These are phyloP conservation scores for Gardenia jasminoides DNA, from an alignment of 257 asterid species.

Conservation along the genomic window DNA sequence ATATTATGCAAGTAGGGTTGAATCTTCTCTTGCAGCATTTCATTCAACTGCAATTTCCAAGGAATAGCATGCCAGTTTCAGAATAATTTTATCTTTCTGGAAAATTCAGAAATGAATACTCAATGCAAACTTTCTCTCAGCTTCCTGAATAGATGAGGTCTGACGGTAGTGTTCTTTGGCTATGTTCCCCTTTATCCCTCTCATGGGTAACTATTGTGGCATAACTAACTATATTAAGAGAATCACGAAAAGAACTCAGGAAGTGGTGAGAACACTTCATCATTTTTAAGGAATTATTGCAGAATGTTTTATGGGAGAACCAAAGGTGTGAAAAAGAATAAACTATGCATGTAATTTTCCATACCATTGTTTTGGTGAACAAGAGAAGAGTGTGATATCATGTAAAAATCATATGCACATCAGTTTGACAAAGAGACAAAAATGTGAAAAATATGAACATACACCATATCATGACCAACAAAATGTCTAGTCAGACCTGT, in stretches of 20 bases:
- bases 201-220: not conserved
- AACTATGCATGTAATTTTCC: too few species aligned
- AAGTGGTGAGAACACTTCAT: not conserved
- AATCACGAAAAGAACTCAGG: not conserved
- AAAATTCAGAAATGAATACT: constrained; percentile 5
- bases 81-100: not conserved
- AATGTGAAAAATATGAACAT: not conserved
- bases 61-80: not conserved
- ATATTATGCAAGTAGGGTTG: constrained; percentile 69
- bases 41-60: constrained; percentile 58
- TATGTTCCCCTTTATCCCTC: not conserved
- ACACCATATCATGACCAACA: not conserved
- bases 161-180: not conserved
- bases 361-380: not conserved
- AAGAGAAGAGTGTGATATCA: not conserved
- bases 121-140: not conserved
- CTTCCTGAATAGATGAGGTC: not conserved
- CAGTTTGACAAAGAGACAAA: not conserved
- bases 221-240: not conserved
- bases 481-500: not conserved
- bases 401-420: not conserved
- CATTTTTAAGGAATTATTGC: too few species aligned
- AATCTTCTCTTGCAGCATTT: constrained; percentile 82
- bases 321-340: too few species aligned
- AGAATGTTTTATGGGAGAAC: too few species aligned